Evolutionary conservation across 73 alveolate species (phyloP).

Genomic region (Breviolum minutum): DNA sequence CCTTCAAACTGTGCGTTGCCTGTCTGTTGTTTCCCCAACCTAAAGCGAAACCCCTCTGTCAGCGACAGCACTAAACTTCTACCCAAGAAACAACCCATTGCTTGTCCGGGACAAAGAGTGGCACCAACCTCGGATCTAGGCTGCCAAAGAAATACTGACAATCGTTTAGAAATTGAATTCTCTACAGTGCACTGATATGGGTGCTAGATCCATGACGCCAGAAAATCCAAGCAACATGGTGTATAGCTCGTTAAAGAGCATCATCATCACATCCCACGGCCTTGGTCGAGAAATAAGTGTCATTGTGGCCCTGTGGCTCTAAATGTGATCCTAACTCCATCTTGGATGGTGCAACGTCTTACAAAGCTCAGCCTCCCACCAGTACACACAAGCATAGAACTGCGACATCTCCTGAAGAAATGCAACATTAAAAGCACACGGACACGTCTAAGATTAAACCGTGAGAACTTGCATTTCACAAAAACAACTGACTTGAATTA

Average conservation of each 20-base stretch:
- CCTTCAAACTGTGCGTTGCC: neutral
- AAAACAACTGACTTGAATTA: too few species aligned
- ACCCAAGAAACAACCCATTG: conserved; percentile 39
- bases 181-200: too few species aligned
- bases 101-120: conserved; percentile 70
- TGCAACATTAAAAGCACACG: too few species aligned
- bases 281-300: neutral
- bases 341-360: too few species aligned
- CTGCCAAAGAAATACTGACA: too few species aligned
- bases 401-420: conserved; percentile 77
- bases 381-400: conserved; percentile 80
- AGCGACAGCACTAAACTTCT: neutral
- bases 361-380: conserved; percentile 8
- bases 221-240: conserved; percentile 33
- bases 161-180: too few species aligned
- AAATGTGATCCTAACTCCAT: too few species aligned
- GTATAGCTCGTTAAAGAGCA: conserved; percentile 92
- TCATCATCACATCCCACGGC: conserved; percentile 95
- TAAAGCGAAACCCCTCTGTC: too few species aligned
- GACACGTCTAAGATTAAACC: too few species aligned
- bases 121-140: conserved; percentile 25
- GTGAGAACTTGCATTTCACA: too few species aligned
- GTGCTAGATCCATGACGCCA: neutral
- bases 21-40: neutral
- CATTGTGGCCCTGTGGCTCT: too few species aligned